These are phyloP conservation scores for Lasiosphaeria miniovina DNA, from an alignment of 495 filamentous ascomycete genomes.

Conservation along the genomic window DNA sequence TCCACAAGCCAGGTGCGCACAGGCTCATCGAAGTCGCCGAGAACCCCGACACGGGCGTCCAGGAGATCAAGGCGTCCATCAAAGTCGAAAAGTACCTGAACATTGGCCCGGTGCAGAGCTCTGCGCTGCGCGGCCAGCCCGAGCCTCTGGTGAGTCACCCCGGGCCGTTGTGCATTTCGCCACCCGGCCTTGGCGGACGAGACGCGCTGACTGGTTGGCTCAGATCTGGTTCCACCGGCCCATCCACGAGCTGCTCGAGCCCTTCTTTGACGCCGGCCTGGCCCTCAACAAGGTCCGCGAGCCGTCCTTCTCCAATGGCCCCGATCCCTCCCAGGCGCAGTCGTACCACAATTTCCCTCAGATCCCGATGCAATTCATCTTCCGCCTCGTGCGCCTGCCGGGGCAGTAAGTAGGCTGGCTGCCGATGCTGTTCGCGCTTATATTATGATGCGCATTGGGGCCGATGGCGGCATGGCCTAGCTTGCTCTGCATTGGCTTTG, in stretches of 20 bases:
- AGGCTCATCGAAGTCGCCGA: slow-evolving; percentile 1
- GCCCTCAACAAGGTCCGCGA: slow-evolving; percentile 7
- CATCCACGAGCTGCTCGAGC: slow-evolving; percentile 1
- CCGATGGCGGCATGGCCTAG: too few species aligned
- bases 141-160: background rate
- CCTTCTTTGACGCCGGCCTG: slow-evolving; percentile 7
- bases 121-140: background rate
- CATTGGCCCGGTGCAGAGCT: slow-evolving; percentile 6
- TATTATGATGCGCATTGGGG: too few species aligned
- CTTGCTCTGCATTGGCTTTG: too few species aligned
- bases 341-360: slow-evolving; percentile 7
- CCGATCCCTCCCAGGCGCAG: background rate
- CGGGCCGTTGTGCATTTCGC: background rate
- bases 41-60: background rate
- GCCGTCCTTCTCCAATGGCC: background rate
- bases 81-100: slow-evolving; percentile 4
- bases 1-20: slow-evolving; percentile 5
- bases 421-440: too few species aligned
- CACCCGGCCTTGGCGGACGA: background rate
- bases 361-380: slow-evolving; percentile 8
- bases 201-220: background rate
- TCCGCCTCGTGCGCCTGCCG: slow-evolving; percentile 1
- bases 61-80: slow-evolving; percentile 2
- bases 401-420: too few species aligned
- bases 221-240: slow-evolving; percentile 4